Conservation (phyloP, 495 filamentous ascomycete genomes). For the Staphylotrichum longicolle region DNA sequence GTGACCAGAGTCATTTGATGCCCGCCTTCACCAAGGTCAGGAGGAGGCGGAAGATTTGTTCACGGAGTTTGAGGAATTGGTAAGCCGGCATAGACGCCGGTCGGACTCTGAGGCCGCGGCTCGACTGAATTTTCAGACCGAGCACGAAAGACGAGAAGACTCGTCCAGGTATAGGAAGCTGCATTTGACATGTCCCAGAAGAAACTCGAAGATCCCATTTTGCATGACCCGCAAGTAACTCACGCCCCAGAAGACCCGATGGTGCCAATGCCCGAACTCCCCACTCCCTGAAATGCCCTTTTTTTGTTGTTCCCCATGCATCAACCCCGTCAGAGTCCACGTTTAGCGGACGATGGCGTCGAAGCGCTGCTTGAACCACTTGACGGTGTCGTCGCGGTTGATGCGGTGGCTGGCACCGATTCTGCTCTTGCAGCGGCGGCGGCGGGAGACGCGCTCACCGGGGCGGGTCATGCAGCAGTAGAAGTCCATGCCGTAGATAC, state of each 20-base stretch:
- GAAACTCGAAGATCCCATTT: conserved; percentile 30
- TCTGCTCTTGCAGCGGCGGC: conserved; percentile 79
- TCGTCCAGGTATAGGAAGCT: conserved; percentile 33
- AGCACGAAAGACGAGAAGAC: conserved; percentile 38
- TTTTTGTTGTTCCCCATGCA: conserved; percentile 33
- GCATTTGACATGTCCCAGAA: conserved; percentile 26
- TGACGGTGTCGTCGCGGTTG: conserved; percentile 87
- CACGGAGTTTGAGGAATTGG: conserved; percentile 27
- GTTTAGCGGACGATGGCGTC: conserved; percentile 93
- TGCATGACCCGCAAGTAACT: conserved; percentile 15
- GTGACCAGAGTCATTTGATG: not conserved
- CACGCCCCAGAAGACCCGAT: conserved; percentile 23
- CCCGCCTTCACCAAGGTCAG: not conserved
- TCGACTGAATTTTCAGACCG: conserved; percentile 47
- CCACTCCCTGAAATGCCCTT: conserved; percentile 29
- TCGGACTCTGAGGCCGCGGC: conserved; percentile 64
- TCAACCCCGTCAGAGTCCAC: conserved; percentile 22
- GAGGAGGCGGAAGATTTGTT: conserved; percentile 2
- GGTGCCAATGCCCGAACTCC: conserved; percentile 25
- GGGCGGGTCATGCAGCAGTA: conserved; percentile 99
- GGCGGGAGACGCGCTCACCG: conserved; percentile 94
- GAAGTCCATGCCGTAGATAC: conserved; percentile 99
- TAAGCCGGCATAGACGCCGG: conserved; percentile 59
- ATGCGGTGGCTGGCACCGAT: conserved; percentile 90
- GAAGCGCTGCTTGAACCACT: conserved; percentile 99